Base-by-base conservation (phyloP, 208 protist species). In the Leishmania turanica region DNA sequence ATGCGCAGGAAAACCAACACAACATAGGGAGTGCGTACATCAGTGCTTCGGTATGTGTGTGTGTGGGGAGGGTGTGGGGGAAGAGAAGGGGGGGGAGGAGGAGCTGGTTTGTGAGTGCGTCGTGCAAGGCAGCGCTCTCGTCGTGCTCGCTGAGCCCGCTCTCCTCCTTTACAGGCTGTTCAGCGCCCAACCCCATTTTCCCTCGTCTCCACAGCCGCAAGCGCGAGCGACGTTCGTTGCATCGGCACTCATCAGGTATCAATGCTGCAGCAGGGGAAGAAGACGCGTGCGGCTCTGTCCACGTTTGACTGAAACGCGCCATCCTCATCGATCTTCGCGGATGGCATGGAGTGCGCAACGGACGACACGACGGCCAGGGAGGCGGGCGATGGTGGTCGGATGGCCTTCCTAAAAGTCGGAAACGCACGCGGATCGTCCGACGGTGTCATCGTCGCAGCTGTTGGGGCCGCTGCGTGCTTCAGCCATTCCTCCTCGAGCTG, bases 221-320 rank as follows among this genome's bases (percentile, higher is more conserved):
- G 62, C 62, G 31, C 31, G 27, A 9, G 37, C 31, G 9, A 15
- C 62, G 27, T 19, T 21, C 13, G 9, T 40, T 2, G 31, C 13
- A 40, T 34, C 31, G 13, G 9, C 42, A 9, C 37, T 64, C 13
- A 11, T 68, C 45, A 75, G 21, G 66, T 47, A 49, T 88, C 79
- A 37, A 84, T 83, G 15, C 74, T 83, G 81, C 74, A 82, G 69
- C 73, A 82, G 15, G 68, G 75, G 49, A 83, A 87, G 40, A 76
- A 78, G 13, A 11, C 49, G 1, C 79, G 78, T 4, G 83, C 83
- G 42, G 68, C 77, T 54, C 21, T 47, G 77, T 80, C 73, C 66
- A 80, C 77, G 17, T 75, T 47, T 1, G 9, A 49, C 60, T 80
- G 77, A 68, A 53, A 75, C 53, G 60, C 68, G 62, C 19, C 54